These are phyloP conservation scores for Pichia cabralensis DNA, from an alignment of 805 yeast species.

Conservation along the genomic window DNA sequence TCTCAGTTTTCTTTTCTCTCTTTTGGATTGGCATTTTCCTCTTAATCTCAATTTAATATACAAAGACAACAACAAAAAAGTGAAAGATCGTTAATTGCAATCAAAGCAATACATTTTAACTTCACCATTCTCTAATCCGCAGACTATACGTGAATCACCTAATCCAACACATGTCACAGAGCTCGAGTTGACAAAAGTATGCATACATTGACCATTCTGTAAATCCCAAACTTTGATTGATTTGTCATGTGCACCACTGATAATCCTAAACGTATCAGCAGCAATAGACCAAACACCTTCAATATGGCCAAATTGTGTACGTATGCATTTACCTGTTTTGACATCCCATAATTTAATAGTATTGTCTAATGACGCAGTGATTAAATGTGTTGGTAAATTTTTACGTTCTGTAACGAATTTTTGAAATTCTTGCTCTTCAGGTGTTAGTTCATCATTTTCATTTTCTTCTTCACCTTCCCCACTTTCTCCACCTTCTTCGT, in stretches of 20 bases:
- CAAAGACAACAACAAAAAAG: too few relatives aligned
- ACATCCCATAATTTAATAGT: slow-evolving; percentile 92
- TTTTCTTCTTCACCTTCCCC: slow-evolving; percentile 5
- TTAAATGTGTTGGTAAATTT: slow-evolving; percentile 67
- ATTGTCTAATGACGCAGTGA: slow-evolving; percentile 84
- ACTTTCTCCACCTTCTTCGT: background rate
- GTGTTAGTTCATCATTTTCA: slow-evolving; percentile 12
- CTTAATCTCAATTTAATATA: too few relatives aligned
- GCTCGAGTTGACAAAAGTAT: slow-evolving; percentile 72
- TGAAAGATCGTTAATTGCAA: too few relatives aligned
- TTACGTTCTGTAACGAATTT: slow-evolving; percentile 13
- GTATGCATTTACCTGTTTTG: slow-evolving; percentile 71
- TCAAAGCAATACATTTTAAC: slow-evolving; percentile 83
- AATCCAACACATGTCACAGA: slow-evolving; percentile 65
- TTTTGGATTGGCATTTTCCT: too few relatives aligned
- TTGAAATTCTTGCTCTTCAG: slow-evolving; percentile 13
- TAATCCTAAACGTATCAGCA: slow-evolving; percentile 90
- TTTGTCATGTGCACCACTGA: slow-evolving; percentile 91
- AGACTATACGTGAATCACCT: slow-evolving; percentile 82
- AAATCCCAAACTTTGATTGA: slow-evolving; percentile 90
- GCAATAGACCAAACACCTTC: slow-evolving; percentile 98
- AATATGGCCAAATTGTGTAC: slow-evolving; percentile 95
- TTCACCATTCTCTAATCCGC: slow-evolving; percentile 82
- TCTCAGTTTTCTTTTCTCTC: too few relatives aligned
- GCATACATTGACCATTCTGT: slow-evolving; percentile 89